These are phyloP conservation scores for Furcasterigmium furcatum DNA, from an alignment of 2,329 filamentous ascomycete species.

Conservation along the genomic window DNA sequence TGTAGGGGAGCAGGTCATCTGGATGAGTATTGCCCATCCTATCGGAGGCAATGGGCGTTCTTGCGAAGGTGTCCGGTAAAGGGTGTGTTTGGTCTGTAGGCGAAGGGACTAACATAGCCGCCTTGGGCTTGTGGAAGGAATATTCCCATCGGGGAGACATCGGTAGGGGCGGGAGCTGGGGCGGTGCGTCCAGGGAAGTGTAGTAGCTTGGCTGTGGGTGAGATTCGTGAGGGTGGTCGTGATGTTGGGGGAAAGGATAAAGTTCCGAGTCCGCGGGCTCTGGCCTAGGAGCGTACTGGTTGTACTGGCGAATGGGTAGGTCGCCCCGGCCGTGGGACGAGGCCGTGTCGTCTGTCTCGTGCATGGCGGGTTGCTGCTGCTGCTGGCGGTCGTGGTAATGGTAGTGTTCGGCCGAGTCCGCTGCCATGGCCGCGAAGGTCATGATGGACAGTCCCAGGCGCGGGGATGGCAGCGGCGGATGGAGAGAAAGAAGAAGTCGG, in stretches of 20 bases:
- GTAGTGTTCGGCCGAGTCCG: constrained; percentile 10
- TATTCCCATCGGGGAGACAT: constrained; percentile 42
- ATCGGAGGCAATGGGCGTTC: neutral
- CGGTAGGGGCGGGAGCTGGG: constrained; percentile 28
- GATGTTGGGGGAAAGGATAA: neutral
- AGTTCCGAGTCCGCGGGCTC: constrained; percentile 7
- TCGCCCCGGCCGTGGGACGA: constrained; percentile 7
- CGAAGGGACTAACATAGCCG: constrained; percentile 18
- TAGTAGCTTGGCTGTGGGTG: constrained; percentile 10
- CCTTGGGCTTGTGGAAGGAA: constrained; percentile 8
- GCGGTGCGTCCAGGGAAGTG: constrained; percentile 13
- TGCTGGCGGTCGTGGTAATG: constrained; percentile 6
- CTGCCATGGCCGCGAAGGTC: constrained; percentile 15
- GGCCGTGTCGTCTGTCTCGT: neutral
- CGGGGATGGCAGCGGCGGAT: constrained; percentile 9
- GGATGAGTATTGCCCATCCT: constrained; percentile 4
- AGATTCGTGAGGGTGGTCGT: neutral
- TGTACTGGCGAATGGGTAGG: constrained; percentile 13
- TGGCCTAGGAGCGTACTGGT: constrained; percentile 13
- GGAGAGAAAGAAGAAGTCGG: neutral
- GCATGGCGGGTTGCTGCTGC: constrained; percentile 8
- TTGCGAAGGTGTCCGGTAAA: constrained; percentile 25
- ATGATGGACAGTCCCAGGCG: constrained; percentile 9
- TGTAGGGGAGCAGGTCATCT: constrained; percentile 3
- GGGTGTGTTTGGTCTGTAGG: constrained; percentile 23